These are phyloP conservation scores for Spergularia azorica DNA, from an alignment of 179 eudicot genomes.

Conservation along the genomic window DNA sequence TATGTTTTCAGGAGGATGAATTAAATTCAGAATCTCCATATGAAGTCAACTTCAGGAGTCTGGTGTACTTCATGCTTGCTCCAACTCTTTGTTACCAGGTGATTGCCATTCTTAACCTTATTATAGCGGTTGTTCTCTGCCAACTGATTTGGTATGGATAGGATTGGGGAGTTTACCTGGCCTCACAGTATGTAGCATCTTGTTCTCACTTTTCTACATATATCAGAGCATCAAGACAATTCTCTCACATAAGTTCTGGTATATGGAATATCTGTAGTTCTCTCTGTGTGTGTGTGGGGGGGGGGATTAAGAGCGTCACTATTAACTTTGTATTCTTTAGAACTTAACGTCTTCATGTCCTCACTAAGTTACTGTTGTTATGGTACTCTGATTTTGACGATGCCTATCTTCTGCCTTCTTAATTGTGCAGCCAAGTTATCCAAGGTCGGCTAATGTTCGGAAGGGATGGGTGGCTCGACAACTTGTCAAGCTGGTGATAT, in stretches of 20 bases:
- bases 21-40: constrained; percentile 47
- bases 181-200: neutral
- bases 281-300: neutral
- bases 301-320: neutral
- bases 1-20: constrained; percentile 60
- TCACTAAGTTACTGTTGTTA: neutral
- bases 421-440: constrained; percentile 73
- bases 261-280: neutral
- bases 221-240: neutral
- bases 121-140: neutral
- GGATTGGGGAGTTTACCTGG: no score
- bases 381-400: neutral
- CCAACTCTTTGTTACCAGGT: constrained; percentile 99
- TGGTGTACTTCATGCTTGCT: constrained; percentile 92
- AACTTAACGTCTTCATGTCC: neutral
- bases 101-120: constrained; percentile 5
- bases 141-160: neutral
- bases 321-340: neutral
- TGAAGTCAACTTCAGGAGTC: constrained; percentile 68
- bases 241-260: constrained; percentile 1
- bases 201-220: neutral
- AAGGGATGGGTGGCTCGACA: constrained; percentile 94
- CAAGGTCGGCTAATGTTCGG: constrained; percentile 63
- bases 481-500: constrained; percentile 75
- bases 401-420: neutral